These are phyloP conservation scores for Sindora glabra DNA, from an alignment of 306 rosid genomes.

Conservation along the genomic window DNA sequence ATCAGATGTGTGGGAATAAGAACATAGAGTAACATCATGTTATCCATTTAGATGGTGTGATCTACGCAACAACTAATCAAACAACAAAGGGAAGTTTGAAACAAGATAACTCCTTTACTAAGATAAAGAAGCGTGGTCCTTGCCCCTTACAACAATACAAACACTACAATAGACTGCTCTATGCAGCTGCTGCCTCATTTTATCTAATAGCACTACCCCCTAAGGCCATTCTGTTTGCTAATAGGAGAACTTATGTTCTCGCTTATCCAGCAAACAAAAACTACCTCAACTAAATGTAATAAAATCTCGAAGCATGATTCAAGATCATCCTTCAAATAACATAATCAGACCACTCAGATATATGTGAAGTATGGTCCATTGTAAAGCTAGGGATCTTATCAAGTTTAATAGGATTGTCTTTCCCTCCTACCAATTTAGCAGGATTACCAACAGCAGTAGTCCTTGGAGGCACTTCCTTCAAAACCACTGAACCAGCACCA, in stretches of 20 bases:
- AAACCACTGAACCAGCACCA: constrained; percentile 86
- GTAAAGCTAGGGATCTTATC: constrained; percentile 76
- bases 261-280: constrained; percentile 30
- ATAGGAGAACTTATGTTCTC: constrained; percentile 45
- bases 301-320: background rate
- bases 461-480: constrained; percentile 83
- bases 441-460: constrained; percentile 93
- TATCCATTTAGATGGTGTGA: too few relatives aligned
- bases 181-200: constrained; percentile 10
- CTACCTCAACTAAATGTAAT: background rate
- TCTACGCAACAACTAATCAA: too few relatives aligned
- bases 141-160: constrained; percentile 21
- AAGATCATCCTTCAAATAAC: constrained; percentile 33
- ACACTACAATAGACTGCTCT: constrained; percentile 8
- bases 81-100: too few relatives aligned
- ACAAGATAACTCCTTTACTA: too few relatives aligned
- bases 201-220: background rate
- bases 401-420: constrained; percentile 56
- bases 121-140: background rate
- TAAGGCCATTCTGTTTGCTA: constrained; percentile 4
- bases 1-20: too few relatives aligned
- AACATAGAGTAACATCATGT: too few relatives aligned
- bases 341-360: constrained; percentile 67
- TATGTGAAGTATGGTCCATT: constrained; percentile 76
- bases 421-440: constrained; percentile 79